A percentile compares a stretch with the other conserved stretches of the same genome.
These are phyloP conservation scores for Celoporthe dispersa DNA, from an alignment of 2,329 filamentous ascomycete species.

Conservation along the genomic window DNA sequence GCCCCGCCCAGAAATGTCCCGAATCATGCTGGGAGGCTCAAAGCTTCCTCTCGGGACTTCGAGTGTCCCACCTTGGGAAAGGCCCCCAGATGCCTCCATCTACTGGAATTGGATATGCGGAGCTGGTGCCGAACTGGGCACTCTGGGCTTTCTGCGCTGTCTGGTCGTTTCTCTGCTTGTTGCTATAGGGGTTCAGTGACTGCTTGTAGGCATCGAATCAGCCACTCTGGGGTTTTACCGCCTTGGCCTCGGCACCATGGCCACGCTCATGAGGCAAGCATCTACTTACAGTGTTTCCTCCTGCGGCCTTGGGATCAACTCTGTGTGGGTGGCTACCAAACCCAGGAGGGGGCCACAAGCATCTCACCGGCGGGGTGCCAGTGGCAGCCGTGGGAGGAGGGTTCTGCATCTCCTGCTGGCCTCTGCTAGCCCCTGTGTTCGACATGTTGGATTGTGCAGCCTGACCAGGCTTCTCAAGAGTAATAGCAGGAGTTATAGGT, in stretches of 20 bases:
- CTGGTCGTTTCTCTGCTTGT: background rate
- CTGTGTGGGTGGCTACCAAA: background rate
- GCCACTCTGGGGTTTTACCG: background rate
- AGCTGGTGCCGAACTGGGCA: background rate
- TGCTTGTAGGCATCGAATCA: background rate
- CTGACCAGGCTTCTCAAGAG: background rate
- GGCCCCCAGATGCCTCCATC: conserved; percentile 2
- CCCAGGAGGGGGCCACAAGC: background rate
- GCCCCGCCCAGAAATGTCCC: background rate
- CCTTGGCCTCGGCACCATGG: background rate
- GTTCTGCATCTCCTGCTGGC: background rate
- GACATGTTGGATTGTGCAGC: background rate
- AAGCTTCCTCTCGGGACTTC: background rate
- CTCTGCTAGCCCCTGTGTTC: background rate
- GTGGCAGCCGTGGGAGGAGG: background rate
- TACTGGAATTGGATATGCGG: background rate
- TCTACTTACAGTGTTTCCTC: background rate
- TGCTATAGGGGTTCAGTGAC: background rate
- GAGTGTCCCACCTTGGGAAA: background rate
- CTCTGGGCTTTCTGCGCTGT: background rate
- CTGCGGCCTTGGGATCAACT: background rate
- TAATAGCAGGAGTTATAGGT: background rate
- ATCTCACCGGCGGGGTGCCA: background rate
- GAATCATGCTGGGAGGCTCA: background rate
- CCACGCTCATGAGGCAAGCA: background rate